Conservation (phyloP, 2,329 filamentous ascomycete genomes). For the Scopulariopsis brevicaulis region DNA sequence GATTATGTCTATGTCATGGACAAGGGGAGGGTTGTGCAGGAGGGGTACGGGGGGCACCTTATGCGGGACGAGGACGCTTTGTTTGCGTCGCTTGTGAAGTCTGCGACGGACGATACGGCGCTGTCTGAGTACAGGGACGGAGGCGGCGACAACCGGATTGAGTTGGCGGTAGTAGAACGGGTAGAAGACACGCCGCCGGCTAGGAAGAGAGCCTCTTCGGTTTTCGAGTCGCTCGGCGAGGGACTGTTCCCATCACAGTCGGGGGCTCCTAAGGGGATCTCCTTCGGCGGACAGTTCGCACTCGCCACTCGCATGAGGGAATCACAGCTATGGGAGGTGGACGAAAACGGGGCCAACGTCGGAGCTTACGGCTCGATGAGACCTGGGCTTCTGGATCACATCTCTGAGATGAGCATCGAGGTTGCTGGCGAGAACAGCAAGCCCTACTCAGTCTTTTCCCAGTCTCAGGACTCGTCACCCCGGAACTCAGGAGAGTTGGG, state of each 20-base stretch:
- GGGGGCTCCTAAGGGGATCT: neutral
- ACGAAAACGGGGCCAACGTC: neutral
- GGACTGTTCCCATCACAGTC: neutral
- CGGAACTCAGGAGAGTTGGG: neutral
- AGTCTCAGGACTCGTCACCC: neutral
- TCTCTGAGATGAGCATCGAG: neutral
- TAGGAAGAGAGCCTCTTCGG: neutral
- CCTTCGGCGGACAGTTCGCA: neutral
- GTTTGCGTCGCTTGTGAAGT: slow-evolving; percentile 30
- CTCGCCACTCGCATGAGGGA: neutral
- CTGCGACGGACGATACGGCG: neutral
- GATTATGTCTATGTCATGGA: slow-evolving; percentile 80
- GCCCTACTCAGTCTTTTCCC: neutral
- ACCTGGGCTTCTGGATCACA: neutral
- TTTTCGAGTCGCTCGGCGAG: neutral
- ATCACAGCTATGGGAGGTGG: neutral
- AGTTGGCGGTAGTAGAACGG: neutral
- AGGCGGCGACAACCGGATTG: neutral
- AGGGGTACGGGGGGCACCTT: slow-evolving; percentile 52
- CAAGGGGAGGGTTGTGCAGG: slow-evolving; percentile 52
- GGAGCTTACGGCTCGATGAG: neutral
- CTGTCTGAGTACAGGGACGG: neutral
- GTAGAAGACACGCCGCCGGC: neutral
- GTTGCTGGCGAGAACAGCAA: neutral
- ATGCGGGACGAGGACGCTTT: slow-evolving; percentile 27